Evolutionary conservation across 805 yeast species (phyloP).

Genomic region (Lipomyces anomalus): DNA sequence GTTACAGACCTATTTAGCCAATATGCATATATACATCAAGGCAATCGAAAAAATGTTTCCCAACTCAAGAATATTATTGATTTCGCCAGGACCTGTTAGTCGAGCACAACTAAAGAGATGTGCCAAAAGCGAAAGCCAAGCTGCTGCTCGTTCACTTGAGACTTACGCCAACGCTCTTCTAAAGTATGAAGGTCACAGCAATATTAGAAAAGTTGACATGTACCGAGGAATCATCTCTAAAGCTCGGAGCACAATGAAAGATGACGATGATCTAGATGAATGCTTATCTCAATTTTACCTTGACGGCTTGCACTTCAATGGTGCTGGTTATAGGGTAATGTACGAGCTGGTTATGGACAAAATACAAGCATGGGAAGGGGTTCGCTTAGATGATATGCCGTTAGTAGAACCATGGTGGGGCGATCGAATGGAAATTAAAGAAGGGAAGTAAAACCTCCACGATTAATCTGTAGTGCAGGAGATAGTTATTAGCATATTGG

Average conservation of each 20-base stretch:
- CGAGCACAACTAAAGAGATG: slow-evolving; percentile 7
- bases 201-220: slow-evolving; percentile 6
- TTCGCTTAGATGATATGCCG: slow-evolving; percentile 4
- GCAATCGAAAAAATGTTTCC: slow-evolving; percentile 5
- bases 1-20: slow-evolving; percentile 1
- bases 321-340: slow-evolving; percentile 23
- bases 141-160: slow-evolving; percentile 15
- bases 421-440: neutral
- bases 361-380: slow-evolving; percentile 7
- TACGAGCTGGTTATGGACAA: slow-evolving; percentile 2
- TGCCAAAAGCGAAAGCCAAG: slow-evolving; percentile 10
- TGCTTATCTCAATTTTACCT: slow-evolving; percentile 7
- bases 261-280: neutral
- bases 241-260: slow-evolving; percentile 13
- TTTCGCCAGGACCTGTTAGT: slow-evolving; percentile 20
- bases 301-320: slow-evolving; percentile 28
- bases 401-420: slow-evolving; percentile 31
- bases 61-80: slow-evolving; percentile 7
- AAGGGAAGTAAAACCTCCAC: neutral
- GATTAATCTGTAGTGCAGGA: slow-evolving; percentile 6
- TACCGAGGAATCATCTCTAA: slow-evolving; percentile 21
- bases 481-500: slow-evolving; percentile 7
- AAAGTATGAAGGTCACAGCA: slow-evolving; percentile 1
- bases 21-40: slow-evolving; percentile 4
- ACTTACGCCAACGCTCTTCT: slow-evolving; percentile 14